A percentile compares a stretch with the other conserved stretches of the same genome.
These are phyloP conservation scores for Craspedostauros australis DNA, from an alignment of 108 stramenopile genomes.

Conservation along the genomic window DNA sequence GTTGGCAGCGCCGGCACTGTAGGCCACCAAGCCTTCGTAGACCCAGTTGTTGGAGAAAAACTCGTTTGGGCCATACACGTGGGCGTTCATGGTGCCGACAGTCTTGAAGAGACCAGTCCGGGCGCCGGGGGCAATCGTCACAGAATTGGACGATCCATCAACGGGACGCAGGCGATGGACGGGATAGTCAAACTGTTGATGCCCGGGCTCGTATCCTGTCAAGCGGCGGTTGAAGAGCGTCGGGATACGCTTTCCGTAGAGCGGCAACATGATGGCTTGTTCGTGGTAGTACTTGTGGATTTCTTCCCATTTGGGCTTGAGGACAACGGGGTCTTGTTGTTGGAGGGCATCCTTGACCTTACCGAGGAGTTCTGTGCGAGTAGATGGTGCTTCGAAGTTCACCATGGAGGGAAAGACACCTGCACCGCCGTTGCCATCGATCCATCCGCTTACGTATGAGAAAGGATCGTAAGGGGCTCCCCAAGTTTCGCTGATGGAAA, in stretches of 20 bases:
- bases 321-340: slow-evolving; percentile 7
- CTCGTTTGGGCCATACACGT: slow-evolving; percentile 51
- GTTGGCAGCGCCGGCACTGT: slow-evolving; percentile 7
- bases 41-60: slow-evolving; percentile 66
- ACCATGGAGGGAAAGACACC: slow-evolving; percentile 20
- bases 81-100: slow-evolving; percentile 42
- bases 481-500: slow-evolving; percentile 50
- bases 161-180: slow-evolving; percentile 32
- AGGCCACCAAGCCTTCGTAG: slow-evolving; percentile 53
- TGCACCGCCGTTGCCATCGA: slow-evolving; percentile 23
- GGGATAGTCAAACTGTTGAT: slow-evolving; percentile 59
- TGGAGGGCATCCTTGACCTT: slow-evolving; percentile 24
- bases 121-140: slow-evolving; percentile 44
- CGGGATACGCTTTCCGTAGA: slow-evolving; percentile 43
- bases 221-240: slow-evolving; percentile 42
- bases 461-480: slow-evolving; percentile 54
- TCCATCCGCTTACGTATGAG: slow-evolving; percentile 34
- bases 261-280: slow-evolving; percentile 40
- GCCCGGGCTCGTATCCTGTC: slow-evolving; percentile 32
- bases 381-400: slow-evolving; percentile 15
- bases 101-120: slow-evolving; percentile 38
- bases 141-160: slow-evolving; percentile 23
- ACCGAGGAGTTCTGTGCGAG: slow-evolving; percentile 25
- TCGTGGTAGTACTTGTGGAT: slow-evolving; percentile 36
- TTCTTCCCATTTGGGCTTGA: slow-evolving; percentile 20